Conservation (phyloP, 2,329 filamentous ascomycete species). For the Furcasterigmium sp. region DNA sequence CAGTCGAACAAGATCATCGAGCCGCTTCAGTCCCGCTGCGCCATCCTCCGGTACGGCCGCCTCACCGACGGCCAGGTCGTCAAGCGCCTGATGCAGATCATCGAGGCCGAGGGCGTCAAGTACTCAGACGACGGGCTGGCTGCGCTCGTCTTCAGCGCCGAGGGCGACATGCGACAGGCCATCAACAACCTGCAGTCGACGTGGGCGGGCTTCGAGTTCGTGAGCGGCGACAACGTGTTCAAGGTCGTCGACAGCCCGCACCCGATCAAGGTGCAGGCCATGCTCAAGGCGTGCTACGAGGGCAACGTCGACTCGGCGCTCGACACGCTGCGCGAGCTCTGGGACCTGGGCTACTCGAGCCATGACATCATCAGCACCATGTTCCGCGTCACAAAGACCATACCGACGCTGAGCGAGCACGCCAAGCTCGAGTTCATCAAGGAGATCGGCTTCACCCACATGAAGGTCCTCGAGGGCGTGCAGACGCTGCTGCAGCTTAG, state of each 20-base stretch:
- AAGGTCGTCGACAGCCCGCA: constrained; percentile 95
- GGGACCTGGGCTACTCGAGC: constrained; percentile 93
- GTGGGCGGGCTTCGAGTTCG: constrained; percentile 86
- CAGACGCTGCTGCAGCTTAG: constrained; percentile 92
- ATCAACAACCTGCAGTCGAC: constrained; percentile 98
- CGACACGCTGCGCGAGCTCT: constrained; percentile 82
- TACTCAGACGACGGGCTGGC: constrained; percentile 91
- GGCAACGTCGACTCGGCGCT: constrained; percentile 84
- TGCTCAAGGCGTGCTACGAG: constrained; percentile 96
- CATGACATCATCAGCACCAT: constrained; percentile 99
- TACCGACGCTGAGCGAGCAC: constrained; percentile 87
- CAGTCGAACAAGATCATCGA: constrained; percentile 99
- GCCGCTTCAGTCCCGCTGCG: constrained; percentile 93
- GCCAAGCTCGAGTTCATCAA: constrained; percentile 96
- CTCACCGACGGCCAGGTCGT: constrained; percentile 91
- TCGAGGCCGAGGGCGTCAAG: constrained; percentile 84
- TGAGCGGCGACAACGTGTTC: constrained; percentile 98
- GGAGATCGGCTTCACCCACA: constrained; percentile 98
- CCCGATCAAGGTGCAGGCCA: constrained; percentile 96
- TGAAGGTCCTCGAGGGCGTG: constrained; percentile 97
- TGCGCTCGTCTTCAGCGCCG: constrained; percentile 93
- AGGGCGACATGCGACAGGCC: constrained; percentile 97
- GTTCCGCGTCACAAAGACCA: constrained; percentile 97
- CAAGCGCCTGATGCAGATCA: constrained; percentile 85
- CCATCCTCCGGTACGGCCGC: constrained; percentile 88